Evolutionary conservation across 2,329 filamentous ascomycete genomes (phyloP), one percentile per base, ranked within the genome.

Genomic region (Alternaria gaisen): DNA sequence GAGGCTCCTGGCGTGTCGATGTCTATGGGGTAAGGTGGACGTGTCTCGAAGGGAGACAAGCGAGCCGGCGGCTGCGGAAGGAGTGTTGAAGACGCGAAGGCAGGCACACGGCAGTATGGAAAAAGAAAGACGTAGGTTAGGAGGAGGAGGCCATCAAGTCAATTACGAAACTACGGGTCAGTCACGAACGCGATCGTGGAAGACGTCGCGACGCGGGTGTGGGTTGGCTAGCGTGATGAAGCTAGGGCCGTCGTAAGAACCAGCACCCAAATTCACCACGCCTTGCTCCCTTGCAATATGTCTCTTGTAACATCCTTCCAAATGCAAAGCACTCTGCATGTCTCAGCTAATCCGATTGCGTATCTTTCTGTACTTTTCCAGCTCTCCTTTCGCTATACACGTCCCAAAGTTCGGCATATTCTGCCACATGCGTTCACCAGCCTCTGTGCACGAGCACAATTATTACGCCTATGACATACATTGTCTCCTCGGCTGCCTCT

Each of bases 141-240:
- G 57, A 59, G 60, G 58, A 72, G 68, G 67, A 67, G 73, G 76
- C 74, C 76, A 77, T 78, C 71, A 72, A 72, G 69, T 71, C 69
- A 70, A 73, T 72, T 73, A 69, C 67, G 64, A 70, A 65, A 34
- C 59, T 65, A 71, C 63, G 68, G 68, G 62, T 69, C 70, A 62
- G 62, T 69, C 70, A 64, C 66, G 67, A 66, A 58, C 69, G 65
- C 69, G 73, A 62, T 66, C 63, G 56, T 32, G 34, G 55, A 58
- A 60, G 56, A 44, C 58, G 54, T 52, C 50, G 36, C 48, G 46
- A 65, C 67, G 68, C 64, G 67, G 58, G 57, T 61, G 61, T 56
- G 61, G 61, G 53, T 50, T 46, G 52, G 40, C 36, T 64, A 64
- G 60, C 66, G 65, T 56, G 60, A 53, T 53, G 53, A 61, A 71